Evolutionary conservation across 2,329 filamentous ascomycete genomes (phyloP).

Genomic region (Verticillium dahliae): DNA sequence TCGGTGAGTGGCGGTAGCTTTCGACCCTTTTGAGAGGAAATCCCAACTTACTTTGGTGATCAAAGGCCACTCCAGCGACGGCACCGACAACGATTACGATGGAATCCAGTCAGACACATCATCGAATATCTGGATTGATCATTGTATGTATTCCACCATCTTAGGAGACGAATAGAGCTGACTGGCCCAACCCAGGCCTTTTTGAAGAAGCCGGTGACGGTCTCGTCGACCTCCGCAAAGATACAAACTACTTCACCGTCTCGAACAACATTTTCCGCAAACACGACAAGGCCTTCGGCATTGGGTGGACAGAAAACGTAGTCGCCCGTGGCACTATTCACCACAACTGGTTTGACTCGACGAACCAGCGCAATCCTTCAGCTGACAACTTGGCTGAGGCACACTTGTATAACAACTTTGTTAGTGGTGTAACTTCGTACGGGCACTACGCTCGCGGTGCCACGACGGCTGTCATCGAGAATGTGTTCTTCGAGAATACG

Average conservation of each 20-base stretch:
- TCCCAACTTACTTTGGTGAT: neutral
- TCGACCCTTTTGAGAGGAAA: neutral
- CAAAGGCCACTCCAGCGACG: neutral
- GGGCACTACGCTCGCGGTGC: conserved; percentile 11
- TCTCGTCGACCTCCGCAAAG: conserved; percentile 9
- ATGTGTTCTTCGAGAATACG: conserved; percentile 11
- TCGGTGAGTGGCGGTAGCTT: conserved; percentile 4
- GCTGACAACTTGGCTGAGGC: conserved; percentile 9
- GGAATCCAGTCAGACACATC: conserved; percentile 9
- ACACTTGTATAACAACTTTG: conserved; percentile 13
- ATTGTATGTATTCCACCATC: conserved; percentile 1
- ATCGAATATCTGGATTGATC: conserved; percentile 14
- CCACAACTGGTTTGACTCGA: conserved; percentile 11
- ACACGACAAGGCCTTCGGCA: conserved; percentile 13
- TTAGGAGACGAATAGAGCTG: neutral
- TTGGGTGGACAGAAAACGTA: conserved; percentile 13
- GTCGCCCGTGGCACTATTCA: conserved; percentile 8
- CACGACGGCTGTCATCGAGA: conserved; percentile 9
- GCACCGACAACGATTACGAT: conserved; percentile 5
- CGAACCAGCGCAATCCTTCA: conserved; percentile 11
- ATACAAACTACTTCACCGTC: conserved; percentile 13
- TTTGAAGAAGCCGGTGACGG: conserved; percentile 11
- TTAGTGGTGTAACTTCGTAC: conserved; percentile 8
- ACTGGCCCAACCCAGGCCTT: neutral
- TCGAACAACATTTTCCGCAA: conserved; percentile 14